Evolutionary conservation across 768 basidiomycete genomes (phyloP).

Genomic region (Pleurotus giganteus): DNA sequence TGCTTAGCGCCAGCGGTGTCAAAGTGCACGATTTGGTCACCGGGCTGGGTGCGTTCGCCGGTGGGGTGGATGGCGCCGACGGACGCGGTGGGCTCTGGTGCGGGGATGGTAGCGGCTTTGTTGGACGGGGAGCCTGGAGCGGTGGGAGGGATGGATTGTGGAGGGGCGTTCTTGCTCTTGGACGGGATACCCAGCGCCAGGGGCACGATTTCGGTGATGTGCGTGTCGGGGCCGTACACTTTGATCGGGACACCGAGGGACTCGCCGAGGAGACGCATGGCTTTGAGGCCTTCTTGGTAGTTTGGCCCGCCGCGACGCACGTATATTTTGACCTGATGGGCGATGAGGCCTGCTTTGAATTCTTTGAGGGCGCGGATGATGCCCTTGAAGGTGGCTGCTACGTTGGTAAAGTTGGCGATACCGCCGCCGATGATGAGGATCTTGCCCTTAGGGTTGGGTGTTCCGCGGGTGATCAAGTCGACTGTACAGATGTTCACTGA

Average conservation of each 20-base stretch:
- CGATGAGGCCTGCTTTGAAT: slow-evolving; percentile 81
- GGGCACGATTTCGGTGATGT: slow-evolving; percentile 98
- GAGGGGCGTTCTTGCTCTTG: slow-evolving; percentile 29
- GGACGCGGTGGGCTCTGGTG: slow-evolving; percentile 36
- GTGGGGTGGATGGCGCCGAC: slow-evolving; percentile 76
- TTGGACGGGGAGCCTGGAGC: slow-evolving; percentile 48
- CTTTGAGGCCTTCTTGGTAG: slow-evolving; percentile 97
- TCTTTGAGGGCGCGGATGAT: slow-evolving; percentile 97
- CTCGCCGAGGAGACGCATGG: slow-evolving; percentile 96
- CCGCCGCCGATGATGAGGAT: slow-evolving; percentile 99
- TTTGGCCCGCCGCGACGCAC: slow-evolving; percentile 98
- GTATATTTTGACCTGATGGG: slow-evolving; percentile 89
- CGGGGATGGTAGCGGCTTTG: slow-evolving; percentile 31
- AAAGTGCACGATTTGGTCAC: slow-evolving; percentile 92
- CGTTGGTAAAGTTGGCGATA: slow-evolving; percentile 99
- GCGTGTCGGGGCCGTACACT: slow-evolving; percentile 97
- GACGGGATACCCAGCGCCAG: slow-evolving; percentile 89
- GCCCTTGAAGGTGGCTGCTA: slow-evolving; percentile 99
- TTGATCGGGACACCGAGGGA: slow-evolving; percentile 95
- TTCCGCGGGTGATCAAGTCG: slow-evolving; percentile 92
- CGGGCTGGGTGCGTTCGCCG: slow-evolving; percentile 78
- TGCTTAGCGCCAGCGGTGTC: slow-evolving; percentile 43
- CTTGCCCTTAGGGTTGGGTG: slow-evolving; percentile 84
- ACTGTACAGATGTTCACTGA: slow-evolving; percentile 36
- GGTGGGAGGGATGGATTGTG: slow-evolving; percentile 31